Evolutionary conservation across 73 alveolate genomes (phyloP).

Genomic region (Blepharisma japonicum): DNA sequence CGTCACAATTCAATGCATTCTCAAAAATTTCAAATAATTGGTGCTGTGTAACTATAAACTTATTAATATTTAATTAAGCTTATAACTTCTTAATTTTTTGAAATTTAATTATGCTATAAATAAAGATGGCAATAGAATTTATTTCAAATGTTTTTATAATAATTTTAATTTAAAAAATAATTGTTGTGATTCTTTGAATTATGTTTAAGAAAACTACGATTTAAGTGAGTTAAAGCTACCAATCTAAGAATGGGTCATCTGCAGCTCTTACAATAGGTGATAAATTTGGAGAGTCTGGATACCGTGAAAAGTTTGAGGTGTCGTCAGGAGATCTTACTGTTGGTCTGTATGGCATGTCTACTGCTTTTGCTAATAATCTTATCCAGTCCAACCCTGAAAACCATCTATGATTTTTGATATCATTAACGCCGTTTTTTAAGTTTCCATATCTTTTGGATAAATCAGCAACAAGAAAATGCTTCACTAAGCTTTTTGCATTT

Average conservation of each 20-base stretch:
- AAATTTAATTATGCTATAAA: no score
- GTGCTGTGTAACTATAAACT: no score
- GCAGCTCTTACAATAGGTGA: constrained; percentile 57
- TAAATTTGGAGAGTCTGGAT: constrained; percentile 84
- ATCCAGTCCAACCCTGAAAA: constrained; percentile 61
- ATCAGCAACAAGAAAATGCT: constrained; percentile 84
- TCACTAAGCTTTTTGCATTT: constrained; percentile 69
- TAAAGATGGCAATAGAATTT: no score
- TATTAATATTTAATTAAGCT: no score
- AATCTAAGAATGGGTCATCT: constrained; percentile 87
- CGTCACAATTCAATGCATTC: no score
- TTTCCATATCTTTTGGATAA: constrained; percentile 82
- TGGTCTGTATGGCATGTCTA: constrained; percentile 86
- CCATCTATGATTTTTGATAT: constrained; percentile 87
- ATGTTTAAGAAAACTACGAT: no score
- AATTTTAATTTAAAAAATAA: no score
- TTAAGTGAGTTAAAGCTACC: constrained; percentile 46
- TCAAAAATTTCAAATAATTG: no score
- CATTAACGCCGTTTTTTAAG: constrained; percentile 83
- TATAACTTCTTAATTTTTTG: no score
- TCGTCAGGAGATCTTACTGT: constrained; percentile 70
- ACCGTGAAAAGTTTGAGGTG: constrained; percentile 79
- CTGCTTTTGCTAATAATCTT: constrained; percentile 52
- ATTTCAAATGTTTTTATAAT: no score
- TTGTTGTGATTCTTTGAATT: no score